Conservation (phyloP, 2,329 filamentous ascomycete species). For the Fusarium lyarnte region DNA sequence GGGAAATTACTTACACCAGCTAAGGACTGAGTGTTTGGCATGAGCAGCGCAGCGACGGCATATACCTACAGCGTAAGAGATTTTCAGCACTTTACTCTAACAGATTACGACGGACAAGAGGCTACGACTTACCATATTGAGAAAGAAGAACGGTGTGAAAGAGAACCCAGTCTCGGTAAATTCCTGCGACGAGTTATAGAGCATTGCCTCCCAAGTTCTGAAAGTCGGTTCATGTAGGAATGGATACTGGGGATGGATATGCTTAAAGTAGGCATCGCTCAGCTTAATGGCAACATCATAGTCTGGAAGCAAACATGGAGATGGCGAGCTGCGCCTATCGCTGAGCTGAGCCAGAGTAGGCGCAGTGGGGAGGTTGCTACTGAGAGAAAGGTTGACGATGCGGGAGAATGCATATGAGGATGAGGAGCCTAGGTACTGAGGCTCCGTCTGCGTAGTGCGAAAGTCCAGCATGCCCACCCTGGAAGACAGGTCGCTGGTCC, state of each 20-base stretch:
- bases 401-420: neutral
- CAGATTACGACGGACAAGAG: neutral
- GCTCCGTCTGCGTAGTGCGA: neutral
- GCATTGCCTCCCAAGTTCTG: neutral
- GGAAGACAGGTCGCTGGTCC: neutral
- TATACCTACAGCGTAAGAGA: neutral
- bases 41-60: neutral
- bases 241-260: neutral
- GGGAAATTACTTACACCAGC: neutral
- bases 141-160: neutral
- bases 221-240: neutral
- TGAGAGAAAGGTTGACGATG: neutral
- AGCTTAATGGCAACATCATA: neutral
- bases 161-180: neutral
- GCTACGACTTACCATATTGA: neutral
- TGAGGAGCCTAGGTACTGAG: neutral
- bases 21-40: neutral
- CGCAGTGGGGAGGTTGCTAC: neutral
- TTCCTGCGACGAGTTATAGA: neutral
- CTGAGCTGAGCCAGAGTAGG: neutral
- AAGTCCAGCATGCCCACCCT: neutral
- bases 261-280: neutral
- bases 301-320: neutral
- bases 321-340: neutral
- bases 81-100: accelerated